Conservation (phyloP, 2,329 filamentous ascomycete genomes). For the Alternaria sp. region DNA sequence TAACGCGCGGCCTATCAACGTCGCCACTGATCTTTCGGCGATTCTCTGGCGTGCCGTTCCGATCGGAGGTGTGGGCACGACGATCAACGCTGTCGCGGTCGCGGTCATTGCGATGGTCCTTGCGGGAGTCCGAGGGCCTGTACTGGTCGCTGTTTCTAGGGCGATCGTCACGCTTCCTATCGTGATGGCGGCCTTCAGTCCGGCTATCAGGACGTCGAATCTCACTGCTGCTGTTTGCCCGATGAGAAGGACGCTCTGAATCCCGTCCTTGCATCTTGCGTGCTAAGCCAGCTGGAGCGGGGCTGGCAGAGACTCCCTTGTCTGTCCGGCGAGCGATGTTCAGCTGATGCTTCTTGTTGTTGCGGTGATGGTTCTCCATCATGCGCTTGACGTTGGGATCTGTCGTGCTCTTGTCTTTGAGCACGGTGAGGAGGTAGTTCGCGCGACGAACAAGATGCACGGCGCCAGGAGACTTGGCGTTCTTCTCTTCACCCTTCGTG, state of each 20-base stretch:
- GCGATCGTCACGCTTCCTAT: slow-evolving; percentile 34
- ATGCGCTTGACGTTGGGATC: slow-evolving; percentile 78
- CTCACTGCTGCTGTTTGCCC: slow-evolving; percentile 47
- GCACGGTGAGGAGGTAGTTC: slow-evolving; percentile 92
- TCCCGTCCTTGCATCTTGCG: slow-evolving; percentile 45
- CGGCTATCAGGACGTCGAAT: slow-evolving; percentile 42
- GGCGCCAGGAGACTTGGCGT: slow-evolving; percentile 90
- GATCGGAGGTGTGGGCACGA: slow-evolving; percentile 40
- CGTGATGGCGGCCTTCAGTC: slow-evolving; percentile 40
- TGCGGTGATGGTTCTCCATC: slow-evolving; percentile 92
- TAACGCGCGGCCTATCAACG: slow-evolving; percentile 26
- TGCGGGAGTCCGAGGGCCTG: slow-evolving; percentile 38
- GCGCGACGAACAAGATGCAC: slow-evolving; percentile 94
- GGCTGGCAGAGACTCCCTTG: slow-evolving; percentile 71
- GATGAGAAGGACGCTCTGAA: slow-evolving; percentile 45
- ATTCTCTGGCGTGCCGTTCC: slow-evolving; percentile 53
- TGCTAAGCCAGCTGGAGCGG: slow-evolving; percentile 60
- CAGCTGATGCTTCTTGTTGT: slow-evolving; percentile 77
- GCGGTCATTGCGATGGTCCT: slow-evolving; percentile 48
- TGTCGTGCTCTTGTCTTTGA: slow-evolving; percentile 80
- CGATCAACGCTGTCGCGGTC: slow-evolving; percentile 49
- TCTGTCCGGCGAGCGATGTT: slow-evolving; percentile 65
- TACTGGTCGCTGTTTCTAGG: slow-evolving; percentile 47
- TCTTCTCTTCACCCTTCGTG: slow-evolving; percentile 71
- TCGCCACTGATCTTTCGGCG: slow-evolving; percentile 55